These are phyloP conservation scores for Globisporangium ultimum DNA, from an alignment of 352 stramenopile genomes.

Conservation along the genomic window DNA sequence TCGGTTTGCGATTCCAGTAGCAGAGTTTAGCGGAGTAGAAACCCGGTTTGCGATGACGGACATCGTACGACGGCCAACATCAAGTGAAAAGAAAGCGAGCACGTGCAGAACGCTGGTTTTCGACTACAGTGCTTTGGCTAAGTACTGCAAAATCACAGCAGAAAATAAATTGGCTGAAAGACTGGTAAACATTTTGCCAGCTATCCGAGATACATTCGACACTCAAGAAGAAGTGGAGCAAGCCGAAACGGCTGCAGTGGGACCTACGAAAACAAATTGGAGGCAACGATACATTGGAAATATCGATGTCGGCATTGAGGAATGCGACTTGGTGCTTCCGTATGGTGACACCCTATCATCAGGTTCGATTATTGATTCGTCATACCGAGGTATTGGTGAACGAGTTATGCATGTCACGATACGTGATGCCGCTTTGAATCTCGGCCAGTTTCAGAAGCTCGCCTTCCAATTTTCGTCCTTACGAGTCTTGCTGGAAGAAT, in stretches of 20 bases:
- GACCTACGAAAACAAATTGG: slow-evolving; percentile 21
- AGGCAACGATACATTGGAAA: slow-evolving; percentile 44
- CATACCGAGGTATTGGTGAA: slow-evolving; percentile 12
- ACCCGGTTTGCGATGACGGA: slow-evolving; percentile 51
- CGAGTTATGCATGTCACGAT: slow-evolving; percentile 29
- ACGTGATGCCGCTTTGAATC: slow-evolving; percentile 37
- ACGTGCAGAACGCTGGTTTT: slow-evolving; percentile 23
- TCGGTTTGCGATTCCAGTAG: not conserved
- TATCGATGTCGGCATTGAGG: slow-evolving; percentile 41
- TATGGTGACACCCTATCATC: slow-evolving; percentile 21
- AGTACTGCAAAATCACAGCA: slow-evolving; percentile 13
- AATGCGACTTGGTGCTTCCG: slow-evolving; percentile 27
- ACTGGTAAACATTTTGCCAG: slow-evolving; percentile 11
- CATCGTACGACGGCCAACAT: slow-evolving; percentile 12
- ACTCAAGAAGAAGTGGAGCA: slow-evolving; percentile 20
- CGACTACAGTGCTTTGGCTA: slow-evolving; percentile 26
- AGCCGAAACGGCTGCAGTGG: not conserved
- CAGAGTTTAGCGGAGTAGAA: slow-evolving; percentile 11
- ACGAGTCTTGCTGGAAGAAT: slow-evolving; percentile 14
- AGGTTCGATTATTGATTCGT: slow-evolving; percentile 8
- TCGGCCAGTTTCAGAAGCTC: slow-evolving; percentile 54
- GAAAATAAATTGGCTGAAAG: slow-evolving; percentile 6
- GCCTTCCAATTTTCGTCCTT: slow-evolving; percentile 29
- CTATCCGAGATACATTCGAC: slow-evolving; percentile 38
- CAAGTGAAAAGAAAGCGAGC: not conserved